These are phyloP conservation scores for Cryphonectria nitschkei DNA, from an alignment of 2,329 filamentous ascomycete species.

Conservation along the genomic window DNA sequence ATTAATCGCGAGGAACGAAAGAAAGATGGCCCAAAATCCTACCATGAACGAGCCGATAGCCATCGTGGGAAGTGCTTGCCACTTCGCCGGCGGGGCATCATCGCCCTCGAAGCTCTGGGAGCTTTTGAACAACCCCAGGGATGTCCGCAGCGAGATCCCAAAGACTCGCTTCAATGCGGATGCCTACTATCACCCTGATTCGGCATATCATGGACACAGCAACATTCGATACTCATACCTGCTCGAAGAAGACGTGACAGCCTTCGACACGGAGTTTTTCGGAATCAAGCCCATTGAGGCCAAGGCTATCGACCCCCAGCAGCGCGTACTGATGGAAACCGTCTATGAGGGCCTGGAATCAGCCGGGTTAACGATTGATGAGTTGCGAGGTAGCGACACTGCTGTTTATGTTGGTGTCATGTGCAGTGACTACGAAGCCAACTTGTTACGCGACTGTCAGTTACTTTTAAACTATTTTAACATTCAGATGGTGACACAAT, in stretches of 20 bases:
- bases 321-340: conserved; percentile 41
- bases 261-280: conserved; percentile 44
- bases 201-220: conserved; percentile 32
- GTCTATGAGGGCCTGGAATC: conserved; percentile 43
- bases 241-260: conserved; percentile 29
- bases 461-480: conserved; percentile 9
- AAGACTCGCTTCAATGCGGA: conserved; percentile 28
- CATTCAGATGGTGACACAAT: neutral
- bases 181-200: conserved; percentile 30
- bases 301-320: conserved; percentile 43
- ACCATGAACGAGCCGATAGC: conserved; percentile 15
- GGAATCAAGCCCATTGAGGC: conserved; percentile 40
- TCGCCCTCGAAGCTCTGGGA: conserved; percentile 17
- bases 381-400: conserved; percentile 26
- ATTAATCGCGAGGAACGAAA: neutral
- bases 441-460: conserved; percentile 16
- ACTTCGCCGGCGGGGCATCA: conserved; percentile 7
- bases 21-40: neutral
- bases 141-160: conserved; percentile 15
- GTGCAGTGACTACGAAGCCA: conserved; percentile 33
- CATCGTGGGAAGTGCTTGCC: conserved; percentile 18
- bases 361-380: conserved; percentile 20
- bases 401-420: conserved; percentile 33
- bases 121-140: conserved; percentile 11
- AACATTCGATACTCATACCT: conserved; percentile 34